Percentiles rank a stretch among this genome's conserved stretches.
Evolutionary conservation across 192 early-diverging fungal genomes (phyloP).

Genomic region (Diversispora epigaea): DNA sequence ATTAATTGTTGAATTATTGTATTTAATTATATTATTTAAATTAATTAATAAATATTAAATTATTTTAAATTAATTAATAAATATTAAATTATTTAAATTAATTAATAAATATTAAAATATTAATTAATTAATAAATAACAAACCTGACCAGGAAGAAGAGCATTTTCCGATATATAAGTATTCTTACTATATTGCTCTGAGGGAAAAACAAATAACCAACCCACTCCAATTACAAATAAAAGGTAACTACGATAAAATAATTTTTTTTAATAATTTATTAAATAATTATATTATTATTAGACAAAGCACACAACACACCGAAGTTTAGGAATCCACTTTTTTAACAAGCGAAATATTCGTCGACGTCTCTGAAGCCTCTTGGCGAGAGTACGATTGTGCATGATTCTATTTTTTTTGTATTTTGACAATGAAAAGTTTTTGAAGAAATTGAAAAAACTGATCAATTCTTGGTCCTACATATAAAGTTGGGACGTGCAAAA

Average conservation of each 20-base stretch:
- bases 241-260: background rate
- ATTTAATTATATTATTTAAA: background rate
- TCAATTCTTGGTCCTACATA: too few relatives aligned
- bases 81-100: background rate
- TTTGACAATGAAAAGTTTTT: too few relatives aligned
- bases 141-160: conserved; percentile 71
- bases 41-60: background rate
- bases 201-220: conserved; percentile 68
- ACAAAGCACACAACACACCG: conserved; percentile 20
- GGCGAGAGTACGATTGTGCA: too few relatives aligned
- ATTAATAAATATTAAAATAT: background rate
- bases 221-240: conserved; percentile 56
- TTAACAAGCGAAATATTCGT: conserved; percentile 1
- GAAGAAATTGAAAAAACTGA: too few relatives aligned
- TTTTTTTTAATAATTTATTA: background rate
- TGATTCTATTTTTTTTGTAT: too few relatives aligned
- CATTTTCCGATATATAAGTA: conserved; percentile 78
- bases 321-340: conserved; percentile 21
- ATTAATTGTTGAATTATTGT: background rate
- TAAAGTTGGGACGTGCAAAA: too few relatives aligned
- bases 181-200: conserved; percentile 58
- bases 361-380: conserved; percentile 7
- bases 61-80: background rate
- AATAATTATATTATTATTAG: background rate
- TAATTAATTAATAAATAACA: background rate